These are phyloP conservation scores for Hypoxylon sp. DNA, from an alignment of 2,329 filamentous ascomycete species.

Conservation along the genomic window DNA sequence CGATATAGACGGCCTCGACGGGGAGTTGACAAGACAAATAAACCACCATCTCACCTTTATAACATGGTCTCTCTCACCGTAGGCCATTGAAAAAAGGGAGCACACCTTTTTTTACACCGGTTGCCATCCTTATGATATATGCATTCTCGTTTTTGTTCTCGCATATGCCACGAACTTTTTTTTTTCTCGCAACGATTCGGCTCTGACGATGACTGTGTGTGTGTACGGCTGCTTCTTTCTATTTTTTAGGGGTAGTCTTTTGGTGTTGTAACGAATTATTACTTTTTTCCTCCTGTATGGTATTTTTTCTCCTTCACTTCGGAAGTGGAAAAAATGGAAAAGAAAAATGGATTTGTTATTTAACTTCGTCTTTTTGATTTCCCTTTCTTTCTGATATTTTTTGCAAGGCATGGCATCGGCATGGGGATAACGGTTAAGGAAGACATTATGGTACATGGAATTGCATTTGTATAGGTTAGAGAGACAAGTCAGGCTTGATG, in stretches of 20 bases:
- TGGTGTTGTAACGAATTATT: constrained; percentile 33
- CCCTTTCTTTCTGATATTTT: constrained; percentile 6
- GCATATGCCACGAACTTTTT: constrained; percentile 24
- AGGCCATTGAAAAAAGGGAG: constrained; percentile 21
- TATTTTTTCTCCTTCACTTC: constrained; percentile 25
- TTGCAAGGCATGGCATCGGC: constrained; percentile 37
- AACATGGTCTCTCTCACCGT: constrained; percentile 18
- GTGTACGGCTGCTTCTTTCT: constrained; percentile 5
- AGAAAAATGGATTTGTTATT: constrained; percentile 32
- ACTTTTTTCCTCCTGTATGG: constrained; percentile 26
- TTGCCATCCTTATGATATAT: constrained; percentile 37
- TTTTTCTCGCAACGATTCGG: constrained; percentile 30
- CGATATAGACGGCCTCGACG: constrained; percentile 30
- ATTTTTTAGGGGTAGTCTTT: constrained; percentile 1
- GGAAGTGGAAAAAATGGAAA: constrained; percentile 16
- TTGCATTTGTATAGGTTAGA: constrained; percentile 45
- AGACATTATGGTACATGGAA: constrained; percentile 36
- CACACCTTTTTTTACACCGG: constrained; percentile 10
- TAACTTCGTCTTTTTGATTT: constrained; percentile 15
- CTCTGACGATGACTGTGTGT: constrained; percentile 32
- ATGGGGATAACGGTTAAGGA: constrained; percentile 39
- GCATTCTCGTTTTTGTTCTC: constrained; percentile 41
- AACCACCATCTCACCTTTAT: constrained; percentile 21
- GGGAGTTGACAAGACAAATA: constrained; percentile 24
- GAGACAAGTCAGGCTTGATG: constrained; percentile 37